Evolutionary conservation across 2,329 filamentous ascomycete species (phyloP).

Genomic region (Colletotrichum orchidophilum): DNA sequence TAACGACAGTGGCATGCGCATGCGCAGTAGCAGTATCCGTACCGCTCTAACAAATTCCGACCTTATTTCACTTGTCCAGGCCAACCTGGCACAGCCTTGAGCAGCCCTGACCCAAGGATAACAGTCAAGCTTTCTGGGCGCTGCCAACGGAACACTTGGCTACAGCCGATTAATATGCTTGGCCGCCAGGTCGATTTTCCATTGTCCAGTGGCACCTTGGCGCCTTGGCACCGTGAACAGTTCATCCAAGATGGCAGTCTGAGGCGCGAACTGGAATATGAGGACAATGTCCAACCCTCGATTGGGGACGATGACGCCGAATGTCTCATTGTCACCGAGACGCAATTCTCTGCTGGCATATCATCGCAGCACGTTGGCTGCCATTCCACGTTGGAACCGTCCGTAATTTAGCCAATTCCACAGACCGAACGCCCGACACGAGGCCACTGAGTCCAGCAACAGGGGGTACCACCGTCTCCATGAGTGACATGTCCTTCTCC

Average conservation of each 20-base stretch:
- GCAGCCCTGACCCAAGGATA: background rate
- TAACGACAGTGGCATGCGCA: background rate
- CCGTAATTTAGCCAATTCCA: conserved; percentile 13
- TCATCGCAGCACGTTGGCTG: conserved; percentile 7
- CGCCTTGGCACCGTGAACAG: background rate
- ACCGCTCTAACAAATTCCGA: conserved; percentile 4
- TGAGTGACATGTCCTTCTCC: conserved; percentile 5
- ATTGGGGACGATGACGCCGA: background rate
- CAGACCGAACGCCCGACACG: conserved; percentile 10
- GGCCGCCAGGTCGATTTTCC: background rate
- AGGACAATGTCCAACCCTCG: background rate
- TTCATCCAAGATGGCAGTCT: background rate
- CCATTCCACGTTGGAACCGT: background rate
- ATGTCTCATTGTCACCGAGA: background rate
- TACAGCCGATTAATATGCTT: conserved; percentile 4
- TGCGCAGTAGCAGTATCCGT: no score
- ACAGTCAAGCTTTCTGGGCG: conserved; percentile 22
- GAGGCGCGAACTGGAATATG: background rate
- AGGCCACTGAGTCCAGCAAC: background rate
- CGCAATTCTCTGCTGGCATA: background rate
- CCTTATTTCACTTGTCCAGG: background rate
- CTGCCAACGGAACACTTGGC: background rate
- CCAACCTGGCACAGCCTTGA: background rate
- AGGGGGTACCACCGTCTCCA: background rate
- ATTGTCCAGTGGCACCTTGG: conserved; percentile 17